A percentile compares a stretch with the other conserved stretches of the same genome.
phyloP scores from a whole-genome alignment of 169 alveolate genomes.

The Pseudocohnilembus persalinus region DNA sequence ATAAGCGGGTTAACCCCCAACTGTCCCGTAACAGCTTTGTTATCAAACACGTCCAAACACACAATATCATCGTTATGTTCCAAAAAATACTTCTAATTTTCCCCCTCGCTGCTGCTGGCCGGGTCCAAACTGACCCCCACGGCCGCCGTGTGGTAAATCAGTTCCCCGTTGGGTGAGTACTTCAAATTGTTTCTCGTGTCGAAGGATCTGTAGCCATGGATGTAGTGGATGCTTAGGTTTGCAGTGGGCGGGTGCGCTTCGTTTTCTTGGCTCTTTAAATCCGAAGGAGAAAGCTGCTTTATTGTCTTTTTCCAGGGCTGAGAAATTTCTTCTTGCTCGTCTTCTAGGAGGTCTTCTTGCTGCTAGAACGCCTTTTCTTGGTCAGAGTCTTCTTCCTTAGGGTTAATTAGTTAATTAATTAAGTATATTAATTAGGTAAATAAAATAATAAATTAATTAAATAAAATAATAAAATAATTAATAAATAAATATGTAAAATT shows the following conservation, averaged over 20 bases:
- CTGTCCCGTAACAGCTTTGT: constrained; percentile 83
- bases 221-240: constrained; percentile 57
- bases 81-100: constrained; percentile 61
- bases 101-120: neutral
- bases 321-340: constrained; percentile 24
- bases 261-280: constrained; percentile 50
- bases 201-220: constrained; percentile 68
- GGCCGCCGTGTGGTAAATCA: constrained; percentile 85
- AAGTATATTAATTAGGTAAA: no score
- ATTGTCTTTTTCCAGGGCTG: constrained; percentile 40
- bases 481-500: no score
- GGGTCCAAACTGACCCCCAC: constrained; percentile 76
- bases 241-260: constrained; percentile 54
- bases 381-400: constrained; percentile 2
- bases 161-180: constrained; percentile 54
- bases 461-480: no score
- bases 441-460: no score
- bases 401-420: no score
- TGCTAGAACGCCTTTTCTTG: constrained; percentile 41
- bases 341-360: no score
- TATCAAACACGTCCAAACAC: constrained; percentile 75
- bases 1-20: constrained; percentile 80
- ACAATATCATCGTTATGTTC: constrained; percentile 86
- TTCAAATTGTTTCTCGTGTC: constrained; percentile 72
- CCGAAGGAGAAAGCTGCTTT: constrained; percentile 36